phyloP scores from a whole-genome alignment of 108 stramenopile genomes.

The Nitzschia putrida region DNA sequence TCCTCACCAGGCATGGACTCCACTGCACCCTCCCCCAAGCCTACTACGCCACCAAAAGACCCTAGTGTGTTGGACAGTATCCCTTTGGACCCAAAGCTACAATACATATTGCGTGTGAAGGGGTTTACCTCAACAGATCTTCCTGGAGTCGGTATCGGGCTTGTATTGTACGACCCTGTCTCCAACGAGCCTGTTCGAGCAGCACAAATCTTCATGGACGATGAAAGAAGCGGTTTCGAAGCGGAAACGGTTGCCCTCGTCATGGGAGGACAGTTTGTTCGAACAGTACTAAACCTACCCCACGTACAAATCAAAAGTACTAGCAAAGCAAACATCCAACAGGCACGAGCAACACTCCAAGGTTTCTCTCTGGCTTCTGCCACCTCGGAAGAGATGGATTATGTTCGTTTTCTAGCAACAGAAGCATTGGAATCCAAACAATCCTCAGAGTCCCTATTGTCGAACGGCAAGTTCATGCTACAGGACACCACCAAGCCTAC shows the following conservation, averaged over 20 bases:
- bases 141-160: conserved; percentile 55
- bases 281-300: conserved; percentile 37
- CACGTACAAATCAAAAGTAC: conserved; percentile 50
- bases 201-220: conserved; percentile 46
- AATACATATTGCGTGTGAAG: conserved; percentile 51
- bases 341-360: conserved; percentile 48
- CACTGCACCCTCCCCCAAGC: no score
- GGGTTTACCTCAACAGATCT: conserved; percentile 55
- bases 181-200: conserved; percentile 54
- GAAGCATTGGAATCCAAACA: conserved; percentile 30
- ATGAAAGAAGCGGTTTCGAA: conserved; percentile 51
- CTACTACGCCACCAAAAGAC: no score
- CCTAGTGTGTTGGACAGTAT: no score
- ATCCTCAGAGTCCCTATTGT: conserved; percentile 6
- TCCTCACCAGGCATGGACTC: no score
- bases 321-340: conserved; percentile 53
- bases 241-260: conserved; percentile 57
- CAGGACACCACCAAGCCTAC: conserved; percentile 16
- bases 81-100: conserved; percentile 9
- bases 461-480: conserved; percentile 3
- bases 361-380: conserved; percentile 10
- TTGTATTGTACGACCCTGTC: conserved; percentile 53
- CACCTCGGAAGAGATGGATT: background rate
- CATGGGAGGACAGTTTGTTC: conserved; percentile 37
- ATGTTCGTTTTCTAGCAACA: conserved; percentile 7